Base-by-base conservation (phyloP, 768 basidiomycete genomes). In the Mycena vulgaris region DNA sequence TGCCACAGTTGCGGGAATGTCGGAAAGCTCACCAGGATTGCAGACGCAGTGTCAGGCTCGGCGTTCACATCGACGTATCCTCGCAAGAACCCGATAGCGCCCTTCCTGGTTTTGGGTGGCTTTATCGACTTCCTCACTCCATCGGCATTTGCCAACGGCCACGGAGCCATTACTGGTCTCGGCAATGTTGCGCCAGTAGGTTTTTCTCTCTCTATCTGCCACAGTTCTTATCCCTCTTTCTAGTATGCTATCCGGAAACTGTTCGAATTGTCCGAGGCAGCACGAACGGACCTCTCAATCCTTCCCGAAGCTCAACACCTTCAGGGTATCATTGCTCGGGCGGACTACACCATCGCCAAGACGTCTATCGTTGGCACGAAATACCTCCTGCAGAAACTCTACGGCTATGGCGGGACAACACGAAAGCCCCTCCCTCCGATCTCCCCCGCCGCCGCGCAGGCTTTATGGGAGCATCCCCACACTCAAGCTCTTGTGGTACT, bases 91-190 rank as follows among this genome's bases (percentile, higher is more conserved):
- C 76, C 84, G 25, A 80, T 85, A 31, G 88, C 89, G 0, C 91
- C 92, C 21, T 97, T 98, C 85, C 82, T 96, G 55, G 94, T 96
- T 37, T 84, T 96, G 25, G 95, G 95, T 45, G 96, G 96, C 11
- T 98, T 89, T 80, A 85, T 87, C 69, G 96, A 98, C 83, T 95
- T 95, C 80, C 78, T 97, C 66, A 83, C 92, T 37, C 90, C 96
- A 5, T 89, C 94, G 8, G 79, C 88, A 2, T 90, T 89, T 76
- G 92, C 88, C 33, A 90, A 91, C 70, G 95, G 87, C 3, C 92
- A 96, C 74, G 96, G 96, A 53, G 95, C 94, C 55, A 97, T 97
- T 78, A 95, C 93, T 37, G 96, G 96, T 52, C 89, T 97, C 23
- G 95, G 88, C 10, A 97, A 97, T 78, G 78, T 96, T 64, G 90